Evolutionary conservation across 345 rosid species (phyloP), one percentile per base, ranked within the genome.

Genomic region (Hirschfeldia incana): DNA sequence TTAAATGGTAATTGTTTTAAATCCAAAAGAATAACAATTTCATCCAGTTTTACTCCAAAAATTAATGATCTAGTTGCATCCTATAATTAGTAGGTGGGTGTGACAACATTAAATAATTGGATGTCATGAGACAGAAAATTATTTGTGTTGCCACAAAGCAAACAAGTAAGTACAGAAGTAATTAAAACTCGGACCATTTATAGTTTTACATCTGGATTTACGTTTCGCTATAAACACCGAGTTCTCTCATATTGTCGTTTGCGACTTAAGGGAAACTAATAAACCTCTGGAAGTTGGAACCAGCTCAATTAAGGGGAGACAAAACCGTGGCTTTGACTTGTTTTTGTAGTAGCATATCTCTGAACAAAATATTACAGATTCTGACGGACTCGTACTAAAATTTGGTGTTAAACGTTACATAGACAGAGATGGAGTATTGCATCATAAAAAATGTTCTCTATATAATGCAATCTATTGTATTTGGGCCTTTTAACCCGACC

Each of bases 161-260:
- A 21, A 26, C 70, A 62, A 29, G 32, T 6, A 70, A 62, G 69
- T 60, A 44, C 74, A 42, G 27, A 76, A 68, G 28, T 76, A 44
- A 59, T 42, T 44, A 32, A 68, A 32, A 68, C 36, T 76, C 67
- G 49, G 79, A 59, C 67, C 67, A 76, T 59, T 69, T 44, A 44
- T 68, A 60, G 61, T 60, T 59, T 17, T 60, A 60, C 11, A 44
- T 30, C 63, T 68, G 1, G 44, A 42, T 34, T 76, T 32, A 61
- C 69, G 62, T 60, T 60, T 76, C 60, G 27, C 16, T 16, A 15
- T 60, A 73, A n/a, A 44, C 79, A 59, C 68, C 8, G 67, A 30
- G 51, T 53, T 6, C 15, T 6, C 59, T 16, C 26, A 15, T 46
- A 34, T 49, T 44, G 74, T 76, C 74, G 17, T 32, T 60, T 42